Evolutionary conservation across 73 alveolate genomes (phyloP), one percentile per base, ranked within the genome.

Genomic region (Effrenium voratum): DNA sequence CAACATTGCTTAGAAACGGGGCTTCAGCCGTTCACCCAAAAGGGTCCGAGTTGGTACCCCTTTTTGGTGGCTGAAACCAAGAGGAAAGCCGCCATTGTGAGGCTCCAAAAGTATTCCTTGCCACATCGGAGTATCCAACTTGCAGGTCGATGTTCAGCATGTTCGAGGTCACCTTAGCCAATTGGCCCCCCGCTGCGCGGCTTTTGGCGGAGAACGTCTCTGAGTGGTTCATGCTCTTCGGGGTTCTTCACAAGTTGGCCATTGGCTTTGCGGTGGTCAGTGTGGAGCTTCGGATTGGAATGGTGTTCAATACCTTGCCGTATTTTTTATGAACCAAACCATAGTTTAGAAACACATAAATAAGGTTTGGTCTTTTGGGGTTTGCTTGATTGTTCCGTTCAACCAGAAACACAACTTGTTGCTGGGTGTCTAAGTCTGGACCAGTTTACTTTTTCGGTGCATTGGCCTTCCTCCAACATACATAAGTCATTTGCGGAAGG

Each of bases 251-350:
- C 98, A 92, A 92, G 83, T 81, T 92, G 80, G 82, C 98, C 41
- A 92, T 92, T 52, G 98, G 98, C 72, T 92, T 92, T 52, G 98
- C 98, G 6, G 98, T 92, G 91, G 98, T 92, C n/a, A 52, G 92
- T 46, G 98, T 92, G 13, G 91, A 38, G 22, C 12, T 87, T 90
- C 41, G 88, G 87, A 55, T 1, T 45, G 50, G 43, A 41, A 5
- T 10, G 34, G 68, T 34, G 49, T 46, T 5, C 38, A 49, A 34
- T 66, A 28, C n/a, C 0, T 66, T 57, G 16, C 63, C 63, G 19
- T 19, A 52, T 8, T 52, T 52, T 52, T 8, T 19, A 52, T 52
- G 63, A 19, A 52, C 63, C 26, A 52, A 52, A 52, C 63, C 8
- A 52, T 12, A 8, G 63, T 8, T 52, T 52, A 19, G 19, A 52